Percentiles rank a stretch among this genome's conserved stretches.
phyloP scores from a whole-genome alignment of 2,329 filamentous ascomycete species.

The Diaporthe aspalathi region DNA sequence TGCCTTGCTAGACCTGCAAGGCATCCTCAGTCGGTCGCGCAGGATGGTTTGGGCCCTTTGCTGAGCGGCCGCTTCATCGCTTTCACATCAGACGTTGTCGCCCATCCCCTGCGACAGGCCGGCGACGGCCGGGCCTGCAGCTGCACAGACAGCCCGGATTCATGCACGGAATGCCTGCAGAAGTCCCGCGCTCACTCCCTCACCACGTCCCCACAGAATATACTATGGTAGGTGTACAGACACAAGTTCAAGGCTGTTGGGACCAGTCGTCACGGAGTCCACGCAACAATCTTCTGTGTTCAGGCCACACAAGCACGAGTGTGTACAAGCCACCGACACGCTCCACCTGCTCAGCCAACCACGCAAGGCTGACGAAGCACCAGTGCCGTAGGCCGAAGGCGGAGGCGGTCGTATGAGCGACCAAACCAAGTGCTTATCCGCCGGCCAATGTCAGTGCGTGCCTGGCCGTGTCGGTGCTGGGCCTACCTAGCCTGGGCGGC shows the following conservation, averaged over 20 bases:
- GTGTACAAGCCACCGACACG: background rate
- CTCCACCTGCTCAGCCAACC: conserved; percentile 26
- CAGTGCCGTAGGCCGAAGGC: conserved; percentile 5
- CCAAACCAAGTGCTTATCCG: conserved; percentile 15
- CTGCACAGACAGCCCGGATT: background rate
- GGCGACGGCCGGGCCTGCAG: conserved; percentile 1
- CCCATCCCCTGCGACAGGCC: conserved; percentile 25
- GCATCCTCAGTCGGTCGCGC: background rate
- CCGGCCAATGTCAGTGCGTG: background rate
- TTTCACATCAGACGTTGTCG: conserved; percentile 20
- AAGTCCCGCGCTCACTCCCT: background rate
- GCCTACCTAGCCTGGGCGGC: background rate
- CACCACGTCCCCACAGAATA: background rate
- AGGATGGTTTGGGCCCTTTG: background rate
- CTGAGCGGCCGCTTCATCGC: conserved; percentile 22
- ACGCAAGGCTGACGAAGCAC: conserved; percentile 30
- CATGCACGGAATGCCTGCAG: background rate
- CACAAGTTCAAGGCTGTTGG: conserved; percentile 19
- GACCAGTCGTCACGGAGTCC: background rate
- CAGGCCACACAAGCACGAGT: background rate
- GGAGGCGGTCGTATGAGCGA: conserved; percentile 22
- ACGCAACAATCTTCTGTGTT: background rate
- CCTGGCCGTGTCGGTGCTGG: background rate
- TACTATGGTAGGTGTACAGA: background rate
- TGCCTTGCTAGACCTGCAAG: background rate